Percentiles rank a stretch among this genome's conserved stretches.
Evolutionary conservation across 257 asterid species (phyloP).

Genomic region (Solanum appendiculatum): DNA sequence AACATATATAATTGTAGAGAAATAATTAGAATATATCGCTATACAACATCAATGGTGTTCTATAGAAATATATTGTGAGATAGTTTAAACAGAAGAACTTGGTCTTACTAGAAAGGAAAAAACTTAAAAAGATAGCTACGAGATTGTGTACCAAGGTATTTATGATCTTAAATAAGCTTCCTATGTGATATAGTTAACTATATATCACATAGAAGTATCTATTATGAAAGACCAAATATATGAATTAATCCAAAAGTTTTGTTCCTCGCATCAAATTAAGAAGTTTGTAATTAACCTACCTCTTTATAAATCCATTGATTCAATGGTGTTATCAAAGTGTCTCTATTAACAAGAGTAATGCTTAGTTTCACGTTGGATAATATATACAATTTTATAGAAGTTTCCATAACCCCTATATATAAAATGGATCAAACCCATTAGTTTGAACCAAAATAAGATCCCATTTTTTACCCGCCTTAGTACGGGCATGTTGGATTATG

Average conservation of each 20-base stretch:
- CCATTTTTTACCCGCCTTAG: background rate
- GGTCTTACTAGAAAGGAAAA: background rate
- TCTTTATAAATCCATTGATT: background rate
- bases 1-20: background rate
- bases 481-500: background rate
- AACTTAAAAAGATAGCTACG: background rate
- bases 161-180: background rate
- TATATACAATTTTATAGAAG: background rate
- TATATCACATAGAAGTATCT: background rate
- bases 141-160: background rate
- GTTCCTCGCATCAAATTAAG: background rate
- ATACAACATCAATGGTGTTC: background rate
- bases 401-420: background rate
- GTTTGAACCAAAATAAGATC: background rate
- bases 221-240: background rate
- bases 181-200: background rate
- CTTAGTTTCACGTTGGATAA: background rate
- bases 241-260: background rate
- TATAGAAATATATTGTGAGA: background rate
- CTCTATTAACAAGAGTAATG: background rate
- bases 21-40: background rate
- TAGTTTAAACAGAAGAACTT: background rate
- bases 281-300: background rate
- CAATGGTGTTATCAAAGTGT: background rate
- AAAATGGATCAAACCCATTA: background rate